Evolutionary conservation across 345 rosid species (phyloP).

Genomic region (Anacardium occidentale): DNA sequence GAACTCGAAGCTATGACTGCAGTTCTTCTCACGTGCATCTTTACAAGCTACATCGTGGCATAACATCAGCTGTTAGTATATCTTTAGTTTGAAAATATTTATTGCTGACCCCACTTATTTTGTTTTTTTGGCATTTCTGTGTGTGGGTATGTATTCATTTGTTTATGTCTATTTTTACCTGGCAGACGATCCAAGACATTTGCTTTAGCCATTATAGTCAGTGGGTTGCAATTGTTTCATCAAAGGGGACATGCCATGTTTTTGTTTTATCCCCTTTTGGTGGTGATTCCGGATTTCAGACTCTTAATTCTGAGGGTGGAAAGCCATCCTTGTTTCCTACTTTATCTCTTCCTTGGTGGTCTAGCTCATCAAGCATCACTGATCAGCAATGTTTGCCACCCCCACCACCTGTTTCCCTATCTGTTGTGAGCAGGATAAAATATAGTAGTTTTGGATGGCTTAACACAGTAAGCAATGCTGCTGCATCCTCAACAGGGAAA

Average conservation of each 20-base stretch:
- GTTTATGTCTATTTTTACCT: slow-evolving; percentile 10
- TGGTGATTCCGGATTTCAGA: slow-evolving; percentile 68
- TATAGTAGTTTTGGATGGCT: slow-evolving; percentile 93
- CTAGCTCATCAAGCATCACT: slow-evolving; percentile 47
- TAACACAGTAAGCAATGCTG: slow-evolving; percentile 75
- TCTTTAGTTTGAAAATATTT: slow-evolving; percentile 23
- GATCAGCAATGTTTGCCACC: slow-evolving; percentile 56
- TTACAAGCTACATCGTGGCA: slow-evolving; percentile 92
- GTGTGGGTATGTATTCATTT: slow-evolving; percentile 19
- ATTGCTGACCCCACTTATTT: slow-evolving; percentile 7
- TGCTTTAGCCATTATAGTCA: slow-evolving; percentile 90
- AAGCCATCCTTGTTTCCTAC: slow-evolving; percentile 55
- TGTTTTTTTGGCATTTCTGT: neutral
- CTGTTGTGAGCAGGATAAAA: slow-evolving; percentile 92
- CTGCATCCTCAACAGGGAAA: slow-evolving; percentile 55
- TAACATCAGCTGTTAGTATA: slow-evolving; percentile 87
- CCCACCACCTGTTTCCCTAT: slow-evolving; percentile 67
- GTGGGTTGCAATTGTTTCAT: slow-evolving; percentile 89
- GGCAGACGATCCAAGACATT: slow-evolving; percentile 95
- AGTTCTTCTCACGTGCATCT: slow-evolving; percentile 90
- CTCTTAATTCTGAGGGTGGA: slow-evolving; percentile 50
- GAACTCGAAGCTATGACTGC: slow-evolving; percentile 58
- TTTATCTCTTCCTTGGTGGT: slow-evolving; percentile 83
- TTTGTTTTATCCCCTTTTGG: slow-evolving; percentile 81
- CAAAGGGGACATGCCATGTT: slow-evolving; percentile 96